Evolutionary conservation across 73 alveolate species (phyloP).

Genomic region (Blepharisma japonicum): DNA sequence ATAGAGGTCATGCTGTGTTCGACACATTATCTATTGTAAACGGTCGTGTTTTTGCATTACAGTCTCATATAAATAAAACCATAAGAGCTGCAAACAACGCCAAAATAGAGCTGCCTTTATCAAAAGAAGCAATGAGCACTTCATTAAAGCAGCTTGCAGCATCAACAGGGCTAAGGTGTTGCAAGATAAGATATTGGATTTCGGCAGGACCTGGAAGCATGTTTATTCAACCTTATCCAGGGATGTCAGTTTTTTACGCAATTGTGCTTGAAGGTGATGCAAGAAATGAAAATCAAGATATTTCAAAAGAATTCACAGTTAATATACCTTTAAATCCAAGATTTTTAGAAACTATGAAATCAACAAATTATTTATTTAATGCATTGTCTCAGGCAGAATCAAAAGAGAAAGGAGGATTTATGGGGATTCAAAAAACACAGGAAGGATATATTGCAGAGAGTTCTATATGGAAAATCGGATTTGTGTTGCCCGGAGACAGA

Average conservation of each 20-base stretch:
- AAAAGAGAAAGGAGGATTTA: conserved; percentile 24
- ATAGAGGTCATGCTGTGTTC: conserved; percentile 29
- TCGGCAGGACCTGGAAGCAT: conserved; percentile 31
- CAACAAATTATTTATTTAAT: conserved; percentile 4
- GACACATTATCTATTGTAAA: background rate
- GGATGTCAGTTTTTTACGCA: conserved; percentile 2
- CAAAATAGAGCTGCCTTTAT: background rate
- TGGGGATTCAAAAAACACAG: background rate
- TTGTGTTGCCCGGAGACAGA: background rate
- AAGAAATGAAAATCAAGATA: background rate
- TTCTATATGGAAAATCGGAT: background rate
- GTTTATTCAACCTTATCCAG: background rate
- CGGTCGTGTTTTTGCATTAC: background rate
- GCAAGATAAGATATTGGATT: background rate
- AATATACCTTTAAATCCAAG: background rate
- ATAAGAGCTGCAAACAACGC: background rate
- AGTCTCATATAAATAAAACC: background rate
- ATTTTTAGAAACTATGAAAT: background rate
- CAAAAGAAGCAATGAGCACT: background rate
- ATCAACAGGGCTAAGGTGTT: background rate
- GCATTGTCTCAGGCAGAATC: background rate
- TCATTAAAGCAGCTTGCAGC: conserved; percentile 7
- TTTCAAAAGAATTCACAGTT: background rate
- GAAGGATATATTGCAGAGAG: conserved; percentile 4
- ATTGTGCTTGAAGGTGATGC: background rate